phyloP scores from a whole-genome alignment of 1,284 basidiomycete species.

The Ceratobasidium sp. region DNA sequence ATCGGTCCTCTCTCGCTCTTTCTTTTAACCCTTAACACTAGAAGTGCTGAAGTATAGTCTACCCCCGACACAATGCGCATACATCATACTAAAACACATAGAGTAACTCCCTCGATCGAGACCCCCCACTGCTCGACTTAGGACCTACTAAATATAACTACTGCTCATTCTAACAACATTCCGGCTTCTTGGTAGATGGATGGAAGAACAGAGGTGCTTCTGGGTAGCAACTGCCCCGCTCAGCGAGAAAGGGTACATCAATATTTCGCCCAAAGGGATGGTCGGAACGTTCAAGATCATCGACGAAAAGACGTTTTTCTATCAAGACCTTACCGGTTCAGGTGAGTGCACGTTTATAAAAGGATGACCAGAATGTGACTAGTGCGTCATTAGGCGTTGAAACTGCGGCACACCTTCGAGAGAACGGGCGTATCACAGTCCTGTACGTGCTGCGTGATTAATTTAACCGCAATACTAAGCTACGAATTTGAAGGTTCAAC shows the following conservation, averaged over 20 bases:
- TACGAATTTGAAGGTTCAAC: conserved; percentile 58
- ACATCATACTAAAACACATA: too few species aligned
- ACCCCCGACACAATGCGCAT: too few species aligned
- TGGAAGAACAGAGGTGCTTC: conserved; percentile 68
- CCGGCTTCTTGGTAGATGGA: conserved; percentile 58
- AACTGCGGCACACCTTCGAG: conserved; percentile 70
- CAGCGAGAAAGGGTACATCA: conserved; percentile 64
- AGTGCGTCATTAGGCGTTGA: conserved; percentile 62
- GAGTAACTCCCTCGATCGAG: too few species aligned
- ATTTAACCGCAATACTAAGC: not conserved
- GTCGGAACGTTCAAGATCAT: conserved; percentile 67
- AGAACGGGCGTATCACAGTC: conserved; percentile 70
- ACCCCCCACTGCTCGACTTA: too few species aligned
- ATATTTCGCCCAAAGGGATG: conserved; percentile 66
- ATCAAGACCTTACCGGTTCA: conserved; percentile 71
- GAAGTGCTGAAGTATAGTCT: too few species aligned
- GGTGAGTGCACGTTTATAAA: conserved; percentile 57
- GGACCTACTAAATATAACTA: too few species aligned
- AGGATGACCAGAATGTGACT: not conserved
- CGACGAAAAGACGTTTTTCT: conserved; percentile 66
- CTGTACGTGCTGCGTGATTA: conserved; percentile 50
- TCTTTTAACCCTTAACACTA: too few species aligned
- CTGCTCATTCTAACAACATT: too few species aligned
- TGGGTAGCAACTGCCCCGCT: conserved; percentile 72
- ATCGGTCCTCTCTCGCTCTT: too few species aligned